Evolutionary conservation across 805 yeast genomes (phyloP), one percentile per base, ranked within the genome.

Genomic region (Candida michaelii): DNA sequence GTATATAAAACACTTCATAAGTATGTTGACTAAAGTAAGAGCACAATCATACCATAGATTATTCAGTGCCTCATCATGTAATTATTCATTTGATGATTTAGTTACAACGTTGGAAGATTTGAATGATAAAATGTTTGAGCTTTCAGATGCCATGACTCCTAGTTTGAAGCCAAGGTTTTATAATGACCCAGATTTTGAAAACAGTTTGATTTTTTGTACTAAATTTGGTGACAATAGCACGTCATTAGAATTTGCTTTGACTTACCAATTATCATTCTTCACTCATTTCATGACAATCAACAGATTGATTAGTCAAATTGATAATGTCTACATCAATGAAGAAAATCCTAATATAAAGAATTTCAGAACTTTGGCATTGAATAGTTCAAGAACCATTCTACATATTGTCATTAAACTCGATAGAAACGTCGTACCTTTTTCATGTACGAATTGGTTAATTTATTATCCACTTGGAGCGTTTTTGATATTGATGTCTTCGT

Each of bases 351-450:
- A 53, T 14, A 45, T 50, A 23, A 30, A 46, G 1, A 51, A 49
- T 27, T 66, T 62, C 48, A 48, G 71, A 21, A 54, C 58, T 30
- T 40, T 66, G 17, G 59, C 66, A 3, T 45, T 64, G 27, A 60
- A 65, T 33, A 56, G 71, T 21, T 68, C 74, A 5, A 51, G 75
- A 21, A 69, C 74, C 0, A 59, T 69, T 9, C 42, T 69, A 17
- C 51, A 52, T 37, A 48, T 65, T 19, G 52, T 56, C 2, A 52
- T 49, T 4, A 52, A 51, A 19, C 25, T 65, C 12, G 56, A 53
- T 24, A 48, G 50, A 11, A 44, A 48, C 10, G 48, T 49, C 5
- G 37, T 55, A 0, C 52, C 63, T 1, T 43, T 51, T 19, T 52
- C 66, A 1, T 59, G 56, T 41, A 48, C 52, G 37, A 59, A 60